Evolutionary conservation across 768 basidiomycete genomes (phyloP).

Genomic region (Psilocybe azurescens): DNA sequence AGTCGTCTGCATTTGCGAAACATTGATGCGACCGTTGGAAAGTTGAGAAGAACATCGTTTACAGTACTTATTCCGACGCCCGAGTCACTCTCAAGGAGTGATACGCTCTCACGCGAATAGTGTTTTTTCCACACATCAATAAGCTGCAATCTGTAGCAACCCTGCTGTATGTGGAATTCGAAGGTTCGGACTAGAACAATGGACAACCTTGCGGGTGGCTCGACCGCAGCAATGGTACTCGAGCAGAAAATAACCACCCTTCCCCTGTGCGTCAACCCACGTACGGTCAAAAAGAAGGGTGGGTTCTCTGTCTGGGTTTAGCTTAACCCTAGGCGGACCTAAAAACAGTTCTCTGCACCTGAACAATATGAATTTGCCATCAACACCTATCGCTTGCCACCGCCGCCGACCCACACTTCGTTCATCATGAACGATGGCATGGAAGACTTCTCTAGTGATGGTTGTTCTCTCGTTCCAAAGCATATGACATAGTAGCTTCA

Average conservation of each 20-base stretch:
- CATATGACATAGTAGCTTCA: constrained; percentile 11
- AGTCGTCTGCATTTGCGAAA: background rate
- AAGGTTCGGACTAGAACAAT: constrained; percentile 2
- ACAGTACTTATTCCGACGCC: too few relatives aligned
- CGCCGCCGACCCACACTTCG: constrained; percentile 23
- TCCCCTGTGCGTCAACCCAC: background rate
- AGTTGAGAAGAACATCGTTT: too few relatives aligned
- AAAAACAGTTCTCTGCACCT: constrained; percentile 12
- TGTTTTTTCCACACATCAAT: background rate
- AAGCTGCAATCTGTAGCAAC: background rate
- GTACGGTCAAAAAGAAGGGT: constrained; percentile 5
- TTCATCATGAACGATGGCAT: constrained; percentile 19
- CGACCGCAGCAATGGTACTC: background rate
- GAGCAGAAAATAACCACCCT: background rate
- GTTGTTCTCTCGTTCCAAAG: constrained; percentile 17
- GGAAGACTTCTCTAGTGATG: constrained; percentile 23
- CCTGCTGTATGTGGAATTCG: background rate
- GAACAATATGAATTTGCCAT: background rate
- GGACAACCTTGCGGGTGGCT: background rate
- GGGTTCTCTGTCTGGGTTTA: background rate
- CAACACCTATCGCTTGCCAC: constrained; percentile 19
- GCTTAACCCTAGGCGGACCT: constrained; percentile 3
- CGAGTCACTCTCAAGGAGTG: too few relatives aligned
- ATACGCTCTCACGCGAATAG: too few relatives aligned
- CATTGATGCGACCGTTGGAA: background rate